Percentiles rank a stretch among this genome's conserved stretches.
phyloP scores from a whole-genome alignment of 768 basidiomycete species.

The Phlebiopsis flavidoalba region DNA sequence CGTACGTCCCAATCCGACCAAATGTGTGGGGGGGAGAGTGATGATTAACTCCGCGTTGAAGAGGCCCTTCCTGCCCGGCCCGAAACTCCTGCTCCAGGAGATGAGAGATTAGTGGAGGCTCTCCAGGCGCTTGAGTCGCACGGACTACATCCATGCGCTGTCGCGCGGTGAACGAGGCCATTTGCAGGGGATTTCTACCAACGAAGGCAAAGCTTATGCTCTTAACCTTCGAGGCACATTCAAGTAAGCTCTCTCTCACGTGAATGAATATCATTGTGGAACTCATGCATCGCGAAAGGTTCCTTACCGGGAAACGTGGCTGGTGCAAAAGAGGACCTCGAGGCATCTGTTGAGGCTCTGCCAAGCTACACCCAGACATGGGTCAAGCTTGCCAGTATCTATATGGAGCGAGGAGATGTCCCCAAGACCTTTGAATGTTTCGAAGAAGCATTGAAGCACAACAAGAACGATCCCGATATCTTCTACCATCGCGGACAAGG shows the following conservation, averaged over 20 bases:
- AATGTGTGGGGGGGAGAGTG: neutral
- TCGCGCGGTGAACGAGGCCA: conserved; percentile 80
- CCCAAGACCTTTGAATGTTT: conserved; percentile 85
- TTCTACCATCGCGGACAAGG: conserved; percentile 99
- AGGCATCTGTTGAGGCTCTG: conserved; percentile 63
- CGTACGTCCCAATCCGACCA: conserved; percentile 42
- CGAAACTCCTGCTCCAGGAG: conserved; percentile 70
- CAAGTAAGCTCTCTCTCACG: conserved; percentile 49
- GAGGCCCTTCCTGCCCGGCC: conserved; percentile 69
- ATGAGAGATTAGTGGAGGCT: conserved; percentile 75
- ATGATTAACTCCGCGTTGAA: conserved; percentile 20
- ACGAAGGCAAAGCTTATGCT: conserved; percentile 76
- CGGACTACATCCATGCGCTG: conserved; percentile 79
- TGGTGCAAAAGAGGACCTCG: conserved; percentile 80
- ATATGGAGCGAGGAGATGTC: conserved; percentile 92
- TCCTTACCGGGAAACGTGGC: conserved; percentile 81
- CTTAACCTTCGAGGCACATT: conserved; percentile 93
- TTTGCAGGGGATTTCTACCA: conserved; percentile 78
- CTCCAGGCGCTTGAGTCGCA: conserved; percentile 79
- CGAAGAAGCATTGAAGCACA: conserved; percentile 79
- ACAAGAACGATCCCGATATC: conserved; percentile 87
- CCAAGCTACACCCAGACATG: conserved; percentile 79
- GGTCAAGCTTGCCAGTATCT: conserved; percentile 94
- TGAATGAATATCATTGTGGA: neutral
- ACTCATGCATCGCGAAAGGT: conserved; percentile 40